Conservation (phyloP, 1,284 basidiomycete genomes). For the Anthracocystis panici-leucophaei region DNA sequence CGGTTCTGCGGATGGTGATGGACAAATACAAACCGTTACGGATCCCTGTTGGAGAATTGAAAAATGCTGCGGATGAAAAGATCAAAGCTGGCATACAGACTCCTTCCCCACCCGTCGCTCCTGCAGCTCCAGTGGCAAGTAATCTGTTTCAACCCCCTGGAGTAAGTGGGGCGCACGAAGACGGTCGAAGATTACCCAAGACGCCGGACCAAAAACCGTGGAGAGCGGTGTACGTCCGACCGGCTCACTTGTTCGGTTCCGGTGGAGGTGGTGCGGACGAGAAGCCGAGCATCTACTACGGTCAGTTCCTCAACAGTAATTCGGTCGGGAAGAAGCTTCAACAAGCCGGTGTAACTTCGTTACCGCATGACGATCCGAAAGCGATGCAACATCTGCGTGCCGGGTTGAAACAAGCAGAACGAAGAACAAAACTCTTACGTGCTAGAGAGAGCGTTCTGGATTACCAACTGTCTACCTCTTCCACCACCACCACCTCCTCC, state of each 20-base stretch:
- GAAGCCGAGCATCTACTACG: conserved; percentile 53
- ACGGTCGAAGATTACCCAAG: conserved; percentile 50
- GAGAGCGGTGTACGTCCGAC: conserved; percentile 62
- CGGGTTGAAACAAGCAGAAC: conserved; percentile 75
- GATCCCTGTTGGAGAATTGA: not conserved
- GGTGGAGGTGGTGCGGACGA: conserved; percentile 17
- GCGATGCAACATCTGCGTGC: conserved; percentile 74
- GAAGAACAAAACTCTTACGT: conserved; percentile 70
- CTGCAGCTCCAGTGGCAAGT: not conserved
- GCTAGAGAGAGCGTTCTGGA: conserved; percentile 79
- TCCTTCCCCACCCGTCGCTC: conserved; percentile 11
- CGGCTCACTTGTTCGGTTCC: conserved; percentile 27
- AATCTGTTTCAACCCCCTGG: not conserved
- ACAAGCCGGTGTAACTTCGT: conserved; percentile 33
- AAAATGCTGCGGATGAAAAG: conserved; percentile 45
- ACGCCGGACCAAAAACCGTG: conserved; percentile 60
- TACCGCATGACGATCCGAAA: conserved; percentile 72
- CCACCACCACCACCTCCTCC: not conserved
- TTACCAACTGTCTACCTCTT: conserved; percentile 74
- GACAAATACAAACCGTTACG: conserved; percentile 65
- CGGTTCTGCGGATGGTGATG: conserved; percentile 64
- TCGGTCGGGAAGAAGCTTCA: conserved; percentile 37
- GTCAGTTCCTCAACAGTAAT: conserved; percentile 33
- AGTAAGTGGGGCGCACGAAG: conserved; percentile 21
- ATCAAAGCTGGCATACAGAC: conserved; percentile 39